phyloP scores from a whole-genome alignment of 495 filamentous ascomycete genomes.

The Penicillium argentinense region DNA sequence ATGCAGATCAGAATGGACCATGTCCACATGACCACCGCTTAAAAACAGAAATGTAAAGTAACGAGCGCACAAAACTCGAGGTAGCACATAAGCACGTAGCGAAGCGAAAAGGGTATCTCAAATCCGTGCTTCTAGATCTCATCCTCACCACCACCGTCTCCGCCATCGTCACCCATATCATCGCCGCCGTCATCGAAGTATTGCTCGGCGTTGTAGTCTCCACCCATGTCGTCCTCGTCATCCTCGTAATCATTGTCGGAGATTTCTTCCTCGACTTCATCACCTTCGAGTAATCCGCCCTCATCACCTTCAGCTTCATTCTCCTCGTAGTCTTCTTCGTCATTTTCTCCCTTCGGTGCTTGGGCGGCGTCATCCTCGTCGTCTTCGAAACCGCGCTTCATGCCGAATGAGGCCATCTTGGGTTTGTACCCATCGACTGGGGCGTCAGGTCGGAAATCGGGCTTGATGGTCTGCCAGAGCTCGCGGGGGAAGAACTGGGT shows the following conservation, averaged over 20 bases:
- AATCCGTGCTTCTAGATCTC: slow-evolving; percentile 39
- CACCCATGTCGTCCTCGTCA: slow-evolving; percentile 57
- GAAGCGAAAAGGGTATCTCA: slow-evolving; percentile 38
- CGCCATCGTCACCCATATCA: slow-evolving; percentile 53
- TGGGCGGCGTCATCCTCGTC: slow-evolving; percentile 47
- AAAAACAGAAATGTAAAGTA: slow-evolving; percentile 8
- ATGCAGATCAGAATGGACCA: slow-evolving; percentile 13
- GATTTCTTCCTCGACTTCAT: slow-evolving; percentile 52
- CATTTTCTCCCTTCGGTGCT: slow-evolving; percentile 33
- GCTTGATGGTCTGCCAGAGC: slow-evolving; percentile 51
- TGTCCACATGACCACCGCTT: slow-evolving; percentile 10
- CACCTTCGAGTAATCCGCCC: slow-evolving; percentile 39
- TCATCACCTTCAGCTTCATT: slow-evolving; percentile 34
- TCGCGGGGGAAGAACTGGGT: slow-evolving; percentile 59
- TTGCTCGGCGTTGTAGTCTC: slow-evolving; percentile 64
- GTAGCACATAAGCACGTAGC: slow-evolving; percentile 1
- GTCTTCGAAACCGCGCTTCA: slow-evolving; percentile 47
- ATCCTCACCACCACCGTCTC: slow-evolving; percentile 52
- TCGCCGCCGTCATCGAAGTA: slow-evolving; percentile 66
- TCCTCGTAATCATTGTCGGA: slow-evolving; percentile 58
- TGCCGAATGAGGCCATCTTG: slow-evolving; percentile 17
- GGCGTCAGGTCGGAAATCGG: slow-evolving; percentile 41
- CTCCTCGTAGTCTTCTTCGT: slow-evolving; percentile 36
- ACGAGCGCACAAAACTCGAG: slow-evolving; percentile 1
- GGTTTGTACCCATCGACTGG: slow-evolving; percentile 31